Conservation (phyloP, 331 rosid genomes). For the Pyracantha coccinea region DNA sequence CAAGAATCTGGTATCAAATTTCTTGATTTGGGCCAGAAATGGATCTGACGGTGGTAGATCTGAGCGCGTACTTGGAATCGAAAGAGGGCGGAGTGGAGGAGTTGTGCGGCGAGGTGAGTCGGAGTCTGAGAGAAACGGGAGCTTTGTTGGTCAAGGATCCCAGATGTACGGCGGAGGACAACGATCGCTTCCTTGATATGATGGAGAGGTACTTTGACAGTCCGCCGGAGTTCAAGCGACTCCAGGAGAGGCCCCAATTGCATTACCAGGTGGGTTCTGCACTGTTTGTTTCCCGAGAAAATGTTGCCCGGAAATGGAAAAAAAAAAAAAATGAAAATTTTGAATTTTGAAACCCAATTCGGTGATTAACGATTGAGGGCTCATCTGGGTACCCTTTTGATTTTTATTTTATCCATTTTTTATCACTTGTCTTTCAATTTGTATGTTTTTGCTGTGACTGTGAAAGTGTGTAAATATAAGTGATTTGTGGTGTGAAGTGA, state of each 20-base stretch:
- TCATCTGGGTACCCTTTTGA: not conserved
- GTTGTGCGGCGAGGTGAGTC: slow-evolving; percentile 60
- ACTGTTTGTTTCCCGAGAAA: not conserved
- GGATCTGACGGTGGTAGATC: slow-evolving; percentile 81
- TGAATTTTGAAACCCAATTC: not conserved
- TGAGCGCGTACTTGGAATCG: slow-evolving; percentile 35
- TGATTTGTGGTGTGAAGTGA: not conserved
- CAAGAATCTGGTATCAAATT: not conserved
- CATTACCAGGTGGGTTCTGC: slow-evolving; percentile 70
- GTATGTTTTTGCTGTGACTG: no score
- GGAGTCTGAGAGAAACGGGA: slow-evolving; percentile 69
- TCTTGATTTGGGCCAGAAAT: slow-evolving; percentile 11
- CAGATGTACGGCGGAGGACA: slow-evolving; percentile 66
- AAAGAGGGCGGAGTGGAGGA: slow-evolving; percentile 6
- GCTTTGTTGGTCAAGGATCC: slow-evolving; percentile 82
- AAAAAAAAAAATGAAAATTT: not conserved
- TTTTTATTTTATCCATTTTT: not conserved
- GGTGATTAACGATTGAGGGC: not conserved
- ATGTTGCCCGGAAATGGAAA: not conserved
- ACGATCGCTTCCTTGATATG: slow-evolving; percentile 93
- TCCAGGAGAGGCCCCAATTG: slow-evolving; percentile 72
- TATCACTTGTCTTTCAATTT: not conserved
- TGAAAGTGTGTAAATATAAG: no score
- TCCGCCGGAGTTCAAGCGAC: slow-evolving; percentile 59
- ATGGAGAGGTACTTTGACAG: slow-evolving; percentile 75